phyloP scores from a whole-genome alignment of 139 green algal species.

The Deuterostichococcus epilithicus region DNA sequence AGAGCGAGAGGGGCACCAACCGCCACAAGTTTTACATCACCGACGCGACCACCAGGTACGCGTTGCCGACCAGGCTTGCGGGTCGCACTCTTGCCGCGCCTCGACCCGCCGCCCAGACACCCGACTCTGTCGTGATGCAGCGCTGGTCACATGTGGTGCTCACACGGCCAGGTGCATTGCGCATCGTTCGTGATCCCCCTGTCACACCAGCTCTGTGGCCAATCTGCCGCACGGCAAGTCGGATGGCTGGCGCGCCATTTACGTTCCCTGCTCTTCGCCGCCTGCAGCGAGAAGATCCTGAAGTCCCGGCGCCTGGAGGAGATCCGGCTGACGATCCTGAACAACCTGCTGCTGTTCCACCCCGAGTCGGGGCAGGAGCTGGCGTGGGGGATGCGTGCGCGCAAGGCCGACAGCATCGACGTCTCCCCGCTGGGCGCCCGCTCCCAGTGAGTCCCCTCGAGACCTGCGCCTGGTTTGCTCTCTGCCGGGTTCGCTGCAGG shows the following conservation, averaged over 20 bases:
- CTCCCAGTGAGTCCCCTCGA: not conserved
- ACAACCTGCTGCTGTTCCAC: slow-evolving; percentile 80
- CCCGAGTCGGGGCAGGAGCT: slow-evolving; percentile 61
- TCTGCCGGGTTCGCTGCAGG: no score
- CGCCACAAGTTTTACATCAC: slow-evolving; percentile 85
- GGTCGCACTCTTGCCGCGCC: no score
- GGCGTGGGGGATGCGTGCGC: slow-evolving; percentile 21
- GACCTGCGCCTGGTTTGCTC: no score
- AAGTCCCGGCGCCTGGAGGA: slow-evolving; percentile 78
- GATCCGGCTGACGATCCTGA: slow-evolving; percentile 89
- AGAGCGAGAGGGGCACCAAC: not conserved
- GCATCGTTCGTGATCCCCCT: no score
- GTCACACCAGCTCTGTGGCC: no score
- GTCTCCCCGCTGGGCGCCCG: slow-evolving; percentile 50
- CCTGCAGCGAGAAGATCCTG: slow-evolving; percentile 82
- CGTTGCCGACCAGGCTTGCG: no score
- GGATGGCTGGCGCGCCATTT: no score
- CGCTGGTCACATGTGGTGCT: no score
- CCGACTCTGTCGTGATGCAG: no score
- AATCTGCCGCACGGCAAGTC: no score
- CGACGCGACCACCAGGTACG: slow-evolving; percentile 30
- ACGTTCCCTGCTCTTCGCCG: slow-evolving; percentile 7
- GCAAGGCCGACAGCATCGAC: slow-evolving; percentile 22
- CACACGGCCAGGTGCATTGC: no score
- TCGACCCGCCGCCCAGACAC: no score